These are phyloP conservation scores for Rehmannia glutinosa DNA, from an alignment of 257 asterid genomes.

Conservation along the genomic window DNA sequence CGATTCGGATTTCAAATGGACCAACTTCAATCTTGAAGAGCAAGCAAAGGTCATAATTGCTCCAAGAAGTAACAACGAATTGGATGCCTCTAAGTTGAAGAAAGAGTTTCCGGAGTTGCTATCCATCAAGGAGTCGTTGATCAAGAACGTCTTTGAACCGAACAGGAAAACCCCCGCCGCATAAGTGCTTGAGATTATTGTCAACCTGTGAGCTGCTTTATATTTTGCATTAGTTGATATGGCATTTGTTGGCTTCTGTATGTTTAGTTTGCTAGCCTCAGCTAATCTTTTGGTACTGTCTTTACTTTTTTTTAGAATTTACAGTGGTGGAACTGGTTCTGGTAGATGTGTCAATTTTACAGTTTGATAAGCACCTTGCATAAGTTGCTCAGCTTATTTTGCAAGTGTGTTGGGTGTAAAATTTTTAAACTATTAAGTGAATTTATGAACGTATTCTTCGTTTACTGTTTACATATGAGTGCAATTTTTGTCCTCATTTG, in stretches of 20 bases:
- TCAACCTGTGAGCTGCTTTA: neutral
- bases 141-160: constrained; percentile 46
- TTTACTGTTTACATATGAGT: neutral
- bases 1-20: constrained; percentile 34
- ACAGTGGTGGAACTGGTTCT: constrained; percentile 12
- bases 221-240: constrained; percentile 4
- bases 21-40: constrained; percentile 52
- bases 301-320: neutral
- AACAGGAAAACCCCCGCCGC: constrained; percentile 37
- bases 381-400: constrained; percentile 4
- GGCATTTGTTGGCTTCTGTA: constrained; percentile 2
- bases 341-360: constrained; percentile 2
- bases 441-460: too few species aligned
- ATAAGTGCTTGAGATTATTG: constrained; percentile 2
- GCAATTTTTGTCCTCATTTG: neutral
- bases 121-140: constrained; percentile 46
- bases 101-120: constrained; percentile 50
- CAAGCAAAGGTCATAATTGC: constrained; percentile 62
- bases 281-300: neutral
- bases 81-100: constrained; percentile 53
- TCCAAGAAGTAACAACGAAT: constrained; percentile 49
- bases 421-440: constrained; percentile 7
- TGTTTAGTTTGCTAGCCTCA: constrained; percentile 9
- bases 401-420: constrained; percentile 19
- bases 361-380: constrained; percentile 2